phyloP scores from a whole-genome alignment of 495 filamentous ascomycete genomes.

The Chaetomium cochliodes region DNA sequence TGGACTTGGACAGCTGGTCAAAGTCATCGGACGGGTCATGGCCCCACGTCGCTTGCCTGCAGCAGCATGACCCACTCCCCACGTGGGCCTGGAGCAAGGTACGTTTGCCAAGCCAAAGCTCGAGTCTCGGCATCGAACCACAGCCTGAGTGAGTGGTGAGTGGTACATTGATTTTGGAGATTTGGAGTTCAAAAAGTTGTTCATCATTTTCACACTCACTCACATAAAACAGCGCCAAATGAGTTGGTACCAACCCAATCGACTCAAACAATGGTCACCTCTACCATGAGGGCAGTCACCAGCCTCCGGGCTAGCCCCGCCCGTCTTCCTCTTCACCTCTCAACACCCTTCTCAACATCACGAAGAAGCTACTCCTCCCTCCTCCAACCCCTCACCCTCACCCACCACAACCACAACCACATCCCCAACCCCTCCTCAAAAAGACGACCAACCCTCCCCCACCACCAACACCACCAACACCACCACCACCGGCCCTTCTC shows the following conservation, averaged over 20 bases:
- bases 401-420: neutral
- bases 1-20: slow-evolving; percentile 19
- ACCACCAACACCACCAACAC: neutral
- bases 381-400: slow-evolving; percentile 1
- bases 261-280: neutral
- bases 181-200: neutral
- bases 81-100: neutral
- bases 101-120: slow-evolving; percentile 1
- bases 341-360: neutral
- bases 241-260: neutral
- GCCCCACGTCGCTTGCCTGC: slow-evolving; percentile 6
- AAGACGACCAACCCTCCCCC: neutral
- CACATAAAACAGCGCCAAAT: neutral
- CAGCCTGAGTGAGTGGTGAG: no score
- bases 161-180: no score
- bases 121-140: neutral
- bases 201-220: neutral
- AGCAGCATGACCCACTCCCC: neutral
- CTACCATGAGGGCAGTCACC: slow-evolving; percentile 11
- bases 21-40: neutral
- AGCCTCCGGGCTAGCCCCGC: neutral
- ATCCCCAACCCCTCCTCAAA: neutral
- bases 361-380: slow-evolving; percentile 13
- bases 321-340: neutral
- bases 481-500: slow-evolving; percentile 14